A percentile compares a stretch with the other conserved stretches of the same genome.
These are phyloP conservation scores for Colletotrichum horii DNA, from an alignment of 2,329 filamentous ascomycete genomes.

Conservation along the genomic window DNA sequence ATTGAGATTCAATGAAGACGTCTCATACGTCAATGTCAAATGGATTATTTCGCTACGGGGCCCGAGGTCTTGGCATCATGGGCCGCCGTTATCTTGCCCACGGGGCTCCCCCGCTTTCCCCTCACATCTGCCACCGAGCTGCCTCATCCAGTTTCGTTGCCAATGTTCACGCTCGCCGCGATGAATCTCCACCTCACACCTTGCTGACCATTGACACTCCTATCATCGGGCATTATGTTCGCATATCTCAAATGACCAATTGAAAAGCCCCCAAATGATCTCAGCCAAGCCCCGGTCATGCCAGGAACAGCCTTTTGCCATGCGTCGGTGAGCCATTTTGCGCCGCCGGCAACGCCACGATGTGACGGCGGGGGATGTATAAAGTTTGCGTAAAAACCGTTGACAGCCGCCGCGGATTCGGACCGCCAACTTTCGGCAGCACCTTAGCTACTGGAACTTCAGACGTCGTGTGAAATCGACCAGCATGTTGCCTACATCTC, in stretches of 20 bases:
- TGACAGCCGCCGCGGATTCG: background rate
- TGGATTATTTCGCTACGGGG: background rate
- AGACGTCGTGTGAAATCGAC: background rate
- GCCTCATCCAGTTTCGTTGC: conserved; percentile 24
- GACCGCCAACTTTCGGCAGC: background rate
- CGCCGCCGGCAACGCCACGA: background rate
- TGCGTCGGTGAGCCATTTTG: background rate
- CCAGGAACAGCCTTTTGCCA: background rate
- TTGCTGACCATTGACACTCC: background rate
- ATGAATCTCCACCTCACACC: background rate
- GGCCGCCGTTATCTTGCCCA: conserved; percentile 11
- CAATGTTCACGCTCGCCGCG: conserved; percentile 7
- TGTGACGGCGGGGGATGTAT: background rate
- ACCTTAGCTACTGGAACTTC: background rate
- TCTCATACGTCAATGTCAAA: conserved; percentile 15
- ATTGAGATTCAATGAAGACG: background rate
- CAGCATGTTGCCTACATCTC: conserved; percentile 1
- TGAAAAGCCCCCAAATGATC: background rate
- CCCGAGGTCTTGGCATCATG: conserved; percentile 6
- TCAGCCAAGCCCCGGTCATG: conserved; percentile 10
- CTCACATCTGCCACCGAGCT: conserved; percentile 16
- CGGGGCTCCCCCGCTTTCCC: conserved; percentile 18
- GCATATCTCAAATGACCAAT: background rate
- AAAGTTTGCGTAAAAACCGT: background rate
- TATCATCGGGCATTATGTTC: background rate